Evolutionary conservation across 768 basidiomycete species (phyloP).

Genomic region (Podaxis mareebaensis): DNA sequence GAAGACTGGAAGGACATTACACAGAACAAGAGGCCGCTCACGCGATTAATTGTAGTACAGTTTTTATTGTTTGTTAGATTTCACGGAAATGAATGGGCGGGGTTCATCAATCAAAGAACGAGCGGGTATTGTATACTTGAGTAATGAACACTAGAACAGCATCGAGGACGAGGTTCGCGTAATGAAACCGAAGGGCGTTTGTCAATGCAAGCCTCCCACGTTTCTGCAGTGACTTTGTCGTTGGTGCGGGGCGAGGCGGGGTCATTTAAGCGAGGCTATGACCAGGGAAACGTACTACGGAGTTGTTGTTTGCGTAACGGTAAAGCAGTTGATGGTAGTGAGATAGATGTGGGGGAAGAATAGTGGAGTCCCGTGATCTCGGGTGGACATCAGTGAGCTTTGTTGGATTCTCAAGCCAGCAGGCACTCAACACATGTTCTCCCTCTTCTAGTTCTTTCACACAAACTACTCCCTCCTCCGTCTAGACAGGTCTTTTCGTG

Average conservation of each 20-base stretch:
- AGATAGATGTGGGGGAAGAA: conserved; percentile 7
- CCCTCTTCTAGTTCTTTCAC: conserved; percentile 10
- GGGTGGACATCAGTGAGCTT: conserved; percentile 11
- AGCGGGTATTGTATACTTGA: conserved; percentile 1
- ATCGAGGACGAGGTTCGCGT: not conserved
- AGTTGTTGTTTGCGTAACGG: not conserved
- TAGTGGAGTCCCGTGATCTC: conserved; percentile 14
- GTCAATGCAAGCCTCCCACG: not conserved
- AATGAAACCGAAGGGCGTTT: not conserved
- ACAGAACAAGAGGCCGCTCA: not conserved
- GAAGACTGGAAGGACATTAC: not conserved
- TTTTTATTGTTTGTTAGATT: not conserved
- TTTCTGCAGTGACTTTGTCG: too few species aligned
- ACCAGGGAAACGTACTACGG: not conserved
- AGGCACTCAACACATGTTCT: conserved; percentile 19
- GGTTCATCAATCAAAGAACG: not conserved
- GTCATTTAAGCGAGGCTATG: not conserved
- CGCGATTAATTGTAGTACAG: not conserved
- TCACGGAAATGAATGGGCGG: not conserved
- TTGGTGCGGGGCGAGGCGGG: not conserved
- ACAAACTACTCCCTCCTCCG: not conserved
- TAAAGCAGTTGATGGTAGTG: not conserved
- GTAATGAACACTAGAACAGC: not conserved
- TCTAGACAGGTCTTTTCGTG: conserved; percentile 5
- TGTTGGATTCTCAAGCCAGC: conserved; percentile 17